Percentiles rank a stretch among this genome's conserved stretches.
These are phyloP conservation scores for Sequoiadendron giganteum DNA, from an alignment of 75 land plant species.

Conservation along the genomic window DNA sequence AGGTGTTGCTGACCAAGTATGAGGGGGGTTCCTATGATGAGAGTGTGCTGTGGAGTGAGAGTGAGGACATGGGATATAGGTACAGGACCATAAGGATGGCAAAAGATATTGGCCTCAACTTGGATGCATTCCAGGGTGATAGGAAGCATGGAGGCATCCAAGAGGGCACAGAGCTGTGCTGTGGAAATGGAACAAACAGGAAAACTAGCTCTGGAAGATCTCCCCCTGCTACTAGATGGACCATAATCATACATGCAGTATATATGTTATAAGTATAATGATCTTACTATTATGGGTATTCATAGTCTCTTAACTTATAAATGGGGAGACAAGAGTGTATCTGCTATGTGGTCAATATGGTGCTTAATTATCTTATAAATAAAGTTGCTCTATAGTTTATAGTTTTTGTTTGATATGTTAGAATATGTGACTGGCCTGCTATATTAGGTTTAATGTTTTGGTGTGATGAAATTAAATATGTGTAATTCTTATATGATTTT, in stretches of 20 bases:
- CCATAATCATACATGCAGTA: background rate
- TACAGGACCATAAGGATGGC: conserved; percentile 21
- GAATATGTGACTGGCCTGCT: background rate
- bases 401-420: background rate
- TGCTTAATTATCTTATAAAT: background rate
- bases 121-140: conserved; percentile 25
- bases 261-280: background rate
- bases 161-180: conserved; percentile 22
- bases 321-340: background rate
- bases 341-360: background rate
- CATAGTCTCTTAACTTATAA: background rate
- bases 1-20: conserved; percentile 21
- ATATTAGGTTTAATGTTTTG: background rate
- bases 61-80: conserved; percentile 39
- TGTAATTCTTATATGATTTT: too few species aligned
- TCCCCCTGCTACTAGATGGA: conserved; percentile 27
- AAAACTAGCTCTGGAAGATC: conserved; percentile 37
- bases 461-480: too few species aligned
- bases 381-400: background rate
- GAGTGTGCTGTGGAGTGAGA: conserved; percentile 27
- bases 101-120: conserved; percentile 20
- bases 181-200: conserved; percentile 29
- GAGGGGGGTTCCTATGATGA: conserved; percentile 14
- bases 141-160: conserved; percentile 17
- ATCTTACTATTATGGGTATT: background rate